These are phyloP conservation scores for Pseudogymnoascus sp. DNA, from an alignment of 2,329 filamentous ascomycete genomes.

Conservation along the genomic window DNA sequence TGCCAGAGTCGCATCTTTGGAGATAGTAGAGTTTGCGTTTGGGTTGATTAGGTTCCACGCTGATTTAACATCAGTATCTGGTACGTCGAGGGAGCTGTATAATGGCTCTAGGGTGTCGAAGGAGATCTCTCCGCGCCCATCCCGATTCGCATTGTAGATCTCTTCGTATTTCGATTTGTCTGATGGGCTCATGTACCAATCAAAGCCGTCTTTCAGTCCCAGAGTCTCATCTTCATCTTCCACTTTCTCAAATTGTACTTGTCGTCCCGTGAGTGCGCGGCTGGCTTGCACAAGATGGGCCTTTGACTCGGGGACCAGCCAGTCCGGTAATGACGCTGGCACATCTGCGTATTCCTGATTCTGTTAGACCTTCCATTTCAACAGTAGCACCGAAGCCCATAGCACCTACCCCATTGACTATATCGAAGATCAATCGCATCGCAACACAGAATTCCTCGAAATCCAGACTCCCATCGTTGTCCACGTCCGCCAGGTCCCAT, in stretches of 20 bases:
- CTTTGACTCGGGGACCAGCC: conserved; percentile 94
- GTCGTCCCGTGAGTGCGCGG: conserved; percentile 70
- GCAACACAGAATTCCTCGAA: conserved; percentile 99
- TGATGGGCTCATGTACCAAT: conserved; percentile 96
- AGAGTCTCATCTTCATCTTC: conserved; percentile 76
- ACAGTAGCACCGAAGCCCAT: not conserved
- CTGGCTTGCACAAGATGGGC: conserved; percentile 81
- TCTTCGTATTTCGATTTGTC: conserved; percentile 95
- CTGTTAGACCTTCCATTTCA: conserved; percentile 6
- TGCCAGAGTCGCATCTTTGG: conserved; percentile 88
- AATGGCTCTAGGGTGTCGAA: conserved; percentile 75
- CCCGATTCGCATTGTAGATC: conserved; percentile 89
- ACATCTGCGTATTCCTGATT: conserved; percentile 80
- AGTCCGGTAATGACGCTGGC: conserved; percentile 80
- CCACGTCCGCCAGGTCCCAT: conserved; percentile 95
- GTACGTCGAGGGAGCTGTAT: conserved; percentile 72
- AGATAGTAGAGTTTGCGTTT: conserved; percentile 72
- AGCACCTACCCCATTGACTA: conserved; percentile 83
- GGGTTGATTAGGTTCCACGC: conserved; percentile 98
- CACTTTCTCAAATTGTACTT: conserved; percentile 76
- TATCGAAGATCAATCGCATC: conserved; percentile 95
- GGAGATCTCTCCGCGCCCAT: conserved; percentile 75
- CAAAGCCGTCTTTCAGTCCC: conserved; percentile 90
- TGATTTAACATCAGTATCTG: conserved; percentile 74
- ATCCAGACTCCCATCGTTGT: conserved; percentile 94